phyloP scores from a whole-genome alignment of 139 green algal genomes.

The Dunaliella primolecta region DNA sequence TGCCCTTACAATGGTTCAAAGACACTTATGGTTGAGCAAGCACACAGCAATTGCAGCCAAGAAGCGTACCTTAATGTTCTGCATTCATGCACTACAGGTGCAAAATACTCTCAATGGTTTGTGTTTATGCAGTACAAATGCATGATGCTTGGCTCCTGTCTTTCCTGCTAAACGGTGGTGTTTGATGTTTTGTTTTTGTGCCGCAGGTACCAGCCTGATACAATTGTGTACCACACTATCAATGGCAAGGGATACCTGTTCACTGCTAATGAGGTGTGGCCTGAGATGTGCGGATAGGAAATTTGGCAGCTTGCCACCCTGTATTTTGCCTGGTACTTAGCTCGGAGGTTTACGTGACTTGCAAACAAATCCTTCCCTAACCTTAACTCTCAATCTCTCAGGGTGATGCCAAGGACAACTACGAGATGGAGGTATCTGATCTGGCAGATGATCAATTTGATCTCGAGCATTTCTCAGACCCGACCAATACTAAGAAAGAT shows the following conservation, averaged over 20 bases:
- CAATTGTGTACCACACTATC: conserved; percentile 17
- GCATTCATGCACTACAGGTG: background rate
- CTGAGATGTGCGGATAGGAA: background rate
- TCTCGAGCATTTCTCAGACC: background rate
- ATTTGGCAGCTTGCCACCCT: background rate
- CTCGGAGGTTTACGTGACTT: background rate
- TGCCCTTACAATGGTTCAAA: background rate
- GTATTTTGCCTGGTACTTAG: background rate
- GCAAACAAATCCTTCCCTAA: background rate
- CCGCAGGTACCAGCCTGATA: conserved; percentile 16
- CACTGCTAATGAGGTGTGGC: conserved; percentile 17
- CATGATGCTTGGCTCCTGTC: too few species aligned
- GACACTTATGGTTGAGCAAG: background rate
- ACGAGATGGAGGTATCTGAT: background rate
- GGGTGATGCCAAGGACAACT: background rate
- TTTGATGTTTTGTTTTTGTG: background rate
- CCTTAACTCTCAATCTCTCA: background rate
- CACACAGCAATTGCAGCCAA: background rate
- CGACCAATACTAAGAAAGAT: background rate
- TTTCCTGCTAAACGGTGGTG: too few species aligned
- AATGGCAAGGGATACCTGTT: conserved; percentile 4
- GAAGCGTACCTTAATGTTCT: background rate
- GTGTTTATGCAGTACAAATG: background rate
- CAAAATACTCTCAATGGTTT: background rate
- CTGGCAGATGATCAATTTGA: background rate